Conservation (phyloP, 768 basidiomycete genomes). For the Pleurotus platypus region DNA sequence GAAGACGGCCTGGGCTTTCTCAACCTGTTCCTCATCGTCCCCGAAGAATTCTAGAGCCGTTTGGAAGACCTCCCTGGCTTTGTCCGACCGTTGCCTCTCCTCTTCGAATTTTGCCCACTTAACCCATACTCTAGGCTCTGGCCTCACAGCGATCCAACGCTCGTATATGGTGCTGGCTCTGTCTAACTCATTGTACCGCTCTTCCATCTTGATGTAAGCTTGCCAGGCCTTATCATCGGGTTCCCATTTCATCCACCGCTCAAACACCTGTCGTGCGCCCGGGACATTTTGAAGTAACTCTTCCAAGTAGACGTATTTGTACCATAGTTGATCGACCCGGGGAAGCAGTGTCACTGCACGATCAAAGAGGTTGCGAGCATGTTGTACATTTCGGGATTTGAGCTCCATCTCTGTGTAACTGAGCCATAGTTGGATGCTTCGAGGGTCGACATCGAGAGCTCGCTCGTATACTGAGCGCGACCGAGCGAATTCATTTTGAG, state of each 20-base stretch:
- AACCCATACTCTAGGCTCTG: slow-evolving; percentile 79
- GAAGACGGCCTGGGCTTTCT: slow-evolving; percentile 93
- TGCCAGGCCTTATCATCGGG: slow-evolving; percentile 99
- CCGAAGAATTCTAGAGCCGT: slow-evolving; percentile 88
- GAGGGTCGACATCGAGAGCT: slow-evolving; percentile 91
- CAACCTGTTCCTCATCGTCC: slow-evolving; percentile 87
- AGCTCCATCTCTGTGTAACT: slow-evolving; percentile 97
- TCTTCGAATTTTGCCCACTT: slow-evolving; percentile 91
- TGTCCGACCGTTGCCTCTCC: slow-evolving; percentile 67
- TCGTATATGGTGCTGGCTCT: slow-evolving; percentile 93
- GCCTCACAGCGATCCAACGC: slow-evolving; percentile 74
- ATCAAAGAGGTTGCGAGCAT: slow-evolving; percentile 95
- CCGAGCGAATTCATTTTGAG: slow-evolving; percentile 94
- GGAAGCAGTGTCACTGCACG: slow-evolving; percentile 95
- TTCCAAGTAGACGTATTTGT: slow-evolving; percentile 98
- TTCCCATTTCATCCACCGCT: slow-evolving; percentile 99
- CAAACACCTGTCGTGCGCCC: slow-evolving; percentile 96
- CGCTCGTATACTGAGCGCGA: slow-evolving; percentile 96
- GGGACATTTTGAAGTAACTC: slow-evolving; percentile 95
- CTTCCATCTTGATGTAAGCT: slow-evolving; percentile 98
- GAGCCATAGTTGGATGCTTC: slow-evolving; percentile 89
- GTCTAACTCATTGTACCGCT: slow-evolving; percentile 87
- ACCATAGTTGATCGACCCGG: slow-evolving; percentile 96
- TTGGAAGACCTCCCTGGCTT: slow-evolving; percentile 85
- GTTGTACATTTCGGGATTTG: slow-evolving; percentile 96